Evolutionary conservation across 176 grass and related monocot species (phyloP).

Genomic region (Ensete glaucum): DNA sequence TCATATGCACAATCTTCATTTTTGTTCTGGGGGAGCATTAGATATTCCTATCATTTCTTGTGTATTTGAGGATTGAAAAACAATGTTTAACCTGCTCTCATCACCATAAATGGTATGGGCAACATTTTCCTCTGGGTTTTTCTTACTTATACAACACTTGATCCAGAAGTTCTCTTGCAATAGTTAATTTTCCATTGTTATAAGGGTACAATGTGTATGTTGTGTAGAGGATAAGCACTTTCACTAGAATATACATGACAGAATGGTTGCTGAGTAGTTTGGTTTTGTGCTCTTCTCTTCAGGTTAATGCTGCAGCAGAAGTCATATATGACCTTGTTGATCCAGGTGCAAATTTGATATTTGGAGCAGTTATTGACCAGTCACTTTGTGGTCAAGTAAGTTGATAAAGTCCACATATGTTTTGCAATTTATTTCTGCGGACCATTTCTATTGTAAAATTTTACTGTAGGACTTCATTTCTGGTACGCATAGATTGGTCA

Average conservation of each 20-base stretch:
- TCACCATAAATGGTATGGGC: background rate
- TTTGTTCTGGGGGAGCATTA: background rate
- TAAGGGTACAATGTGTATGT: background rate
- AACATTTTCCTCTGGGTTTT: background rate
- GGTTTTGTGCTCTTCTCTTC: constrained; percentile 2
- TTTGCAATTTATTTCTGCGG: background rate
- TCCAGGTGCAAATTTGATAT: constrained; percentile 98
- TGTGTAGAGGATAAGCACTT: background rate
- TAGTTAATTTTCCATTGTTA: background rate
- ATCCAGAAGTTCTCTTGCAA: background rate
- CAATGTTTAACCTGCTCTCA: background rate
- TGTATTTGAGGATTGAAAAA: background rate
- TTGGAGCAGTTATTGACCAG: constrained; percentile 90
- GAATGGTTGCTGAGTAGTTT: background rate
- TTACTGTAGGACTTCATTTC: background rate
- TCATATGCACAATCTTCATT: background rate
- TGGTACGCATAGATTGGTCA: background rate
- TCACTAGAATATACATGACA: too few species aligned
- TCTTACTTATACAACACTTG: background rate
- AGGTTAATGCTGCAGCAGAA: constrained; percentile 95
- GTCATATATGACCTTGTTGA: constrained; percentile 98
- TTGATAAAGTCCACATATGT: background rate
- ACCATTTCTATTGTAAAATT: background rate
- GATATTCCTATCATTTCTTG: background rate
- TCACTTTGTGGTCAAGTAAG: constrained; percentile 92